Evolutionary conservation across 495 filamentous ascomycete genomes (phyloP).

Genomic region (Aspergillus conjunctus): DNA sequence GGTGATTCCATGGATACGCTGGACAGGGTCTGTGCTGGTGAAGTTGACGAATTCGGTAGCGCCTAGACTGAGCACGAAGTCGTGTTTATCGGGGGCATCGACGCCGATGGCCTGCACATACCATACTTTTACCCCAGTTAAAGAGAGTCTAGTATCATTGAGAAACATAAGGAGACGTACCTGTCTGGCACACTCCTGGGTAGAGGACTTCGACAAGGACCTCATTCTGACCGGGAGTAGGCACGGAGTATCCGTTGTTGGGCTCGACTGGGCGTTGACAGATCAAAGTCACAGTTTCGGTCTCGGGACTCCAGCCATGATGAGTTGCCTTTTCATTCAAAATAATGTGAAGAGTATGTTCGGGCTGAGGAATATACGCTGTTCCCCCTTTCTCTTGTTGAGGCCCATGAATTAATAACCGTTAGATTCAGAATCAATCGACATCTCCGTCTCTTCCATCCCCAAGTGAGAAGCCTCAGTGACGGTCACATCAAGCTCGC

Average conservation of each 20-base stretch:
- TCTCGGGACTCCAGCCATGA: constrained; percentile 32
- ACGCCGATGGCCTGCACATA: constrained; percentile 51
- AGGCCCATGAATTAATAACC: background rate
- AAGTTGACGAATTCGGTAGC: constrained; percentile 52
- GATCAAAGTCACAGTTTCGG: constrained; percentile 51
- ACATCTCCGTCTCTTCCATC: too few species aligned
- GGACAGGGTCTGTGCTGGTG: constrained; percentile 35
- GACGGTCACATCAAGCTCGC: background rate
- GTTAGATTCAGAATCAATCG: background rate
- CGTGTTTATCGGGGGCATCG: constrained; percentile 46
- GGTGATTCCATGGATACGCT: constrained; percentile 44
- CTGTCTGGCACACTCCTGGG: constrained; percentile 52
- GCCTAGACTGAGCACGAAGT: constrained; percentile 46
- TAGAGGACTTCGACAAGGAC: constrained; percentile 54
- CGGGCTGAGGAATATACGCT: background rate
- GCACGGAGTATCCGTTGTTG: constrained; percentile 49
- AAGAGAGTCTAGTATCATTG: too few species aligned
- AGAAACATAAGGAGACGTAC: too few species aligned
- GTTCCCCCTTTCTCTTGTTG: background rate
- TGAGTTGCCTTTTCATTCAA: constrained; percentile 8
- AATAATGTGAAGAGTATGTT: background rate
- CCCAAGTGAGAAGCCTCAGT: too few species aligned
- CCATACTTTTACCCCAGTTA: too few species aligned
- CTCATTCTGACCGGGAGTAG: constrained; percentile 45
- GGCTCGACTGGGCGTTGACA: constrained; percentile 47